phyloP scores from a whole-genome alignment of 768 basidiomycete species.

The Tephrocybe rancida region DNA sequence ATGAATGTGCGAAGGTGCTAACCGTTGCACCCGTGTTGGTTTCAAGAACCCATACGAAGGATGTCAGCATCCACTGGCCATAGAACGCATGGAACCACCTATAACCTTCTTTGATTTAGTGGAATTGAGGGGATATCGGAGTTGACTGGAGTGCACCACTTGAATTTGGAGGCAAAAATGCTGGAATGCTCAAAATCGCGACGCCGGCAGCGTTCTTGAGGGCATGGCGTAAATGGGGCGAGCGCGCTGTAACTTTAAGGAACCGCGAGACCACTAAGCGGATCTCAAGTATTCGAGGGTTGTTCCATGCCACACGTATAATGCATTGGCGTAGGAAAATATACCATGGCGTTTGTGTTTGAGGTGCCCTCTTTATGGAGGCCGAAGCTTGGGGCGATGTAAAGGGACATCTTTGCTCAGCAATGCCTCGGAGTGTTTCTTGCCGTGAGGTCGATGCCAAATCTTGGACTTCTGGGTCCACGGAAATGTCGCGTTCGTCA shows the following conservation, averaged over 20 bases:
- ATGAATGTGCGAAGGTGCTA: background rate
- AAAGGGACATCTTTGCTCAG: slow-evolving; percentile 21
- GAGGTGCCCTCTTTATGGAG: background rate
- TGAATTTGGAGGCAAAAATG: slow-evolving; percentile 39
- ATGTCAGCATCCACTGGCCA: slow-evolving; percentile 54
- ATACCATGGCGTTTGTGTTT: background rate
- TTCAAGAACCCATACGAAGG: slow-evolving; percentile 53
- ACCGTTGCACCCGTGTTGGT: slow-evolving; percentile 54
- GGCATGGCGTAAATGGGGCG: slow-evolving; percentile 46
- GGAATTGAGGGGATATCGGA: background rate
- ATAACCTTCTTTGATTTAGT: slow-evolving; percentile 26
- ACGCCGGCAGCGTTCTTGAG: slow-evolving; percentile 48
- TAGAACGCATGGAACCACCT: slow-evolving; percentile 38
- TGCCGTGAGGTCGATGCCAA: slow-evolving; percentile 22
- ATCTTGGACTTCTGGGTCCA: slow-evolving; percentile 19
- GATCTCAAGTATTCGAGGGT: slow-evolving; percentile 23
- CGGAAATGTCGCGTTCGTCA: slow-evolving; percentile 19
- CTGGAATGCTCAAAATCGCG: slow-evolving; percentile 40
- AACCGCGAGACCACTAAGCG: slow-evolving; percentile 35
- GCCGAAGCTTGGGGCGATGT: background rate
- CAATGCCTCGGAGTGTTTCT: slow-evolving; percentile 35
- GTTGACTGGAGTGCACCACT: slow-evolving; percentile 26
- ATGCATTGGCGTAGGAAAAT: slow-evolving; percentile 4
- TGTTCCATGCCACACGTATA: slow-evolving; percentile 24
- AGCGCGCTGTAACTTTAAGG: slow-evolving; percentile 33